These are phyloP conservation scores for Aegilops tauschii DNA, from an alignment of 176 grass and related monocot species.

Conservation along the genomic window DNA sequence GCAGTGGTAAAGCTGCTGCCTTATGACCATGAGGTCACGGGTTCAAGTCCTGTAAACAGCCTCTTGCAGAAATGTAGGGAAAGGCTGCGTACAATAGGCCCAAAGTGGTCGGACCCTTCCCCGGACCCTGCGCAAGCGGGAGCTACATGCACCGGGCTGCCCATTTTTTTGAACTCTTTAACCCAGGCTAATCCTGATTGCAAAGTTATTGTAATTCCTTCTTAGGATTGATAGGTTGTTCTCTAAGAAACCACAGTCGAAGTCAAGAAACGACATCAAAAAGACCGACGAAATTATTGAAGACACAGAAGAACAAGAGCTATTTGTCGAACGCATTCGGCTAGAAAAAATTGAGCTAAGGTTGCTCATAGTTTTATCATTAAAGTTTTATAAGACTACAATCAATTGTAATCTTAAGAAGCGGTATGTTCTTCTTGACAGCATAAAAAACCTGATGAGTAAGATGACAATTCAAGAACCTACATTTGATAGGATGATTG, in stretches of 20 bases:
- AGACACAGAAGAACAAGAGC: conserved; percentile 51
- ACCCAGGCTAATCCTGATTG: conserved; percentile 5
- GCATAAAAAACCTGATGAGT: conserved; percentile 58
- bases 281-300: conserved; percentile 58
- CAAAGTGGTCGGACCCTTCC: too few relatives aligned
- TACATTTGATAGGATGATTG: conserved; percentile 93
- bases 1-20: too few relatives aligned
- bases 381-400: conserved; percentile 7
- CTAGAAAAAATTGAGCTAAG: conserved; percentile 75
- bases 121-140: too few relatives aligned
- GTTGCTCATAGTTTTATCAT: conserved; percentile 21
- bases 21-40: too few relatives aligned
- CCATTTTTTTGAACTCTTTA: background rate
- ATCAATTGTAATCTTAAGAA: background rate
- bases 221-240: conserved; percentile 58
- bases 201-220: background rate
- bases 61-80: too few relatives aligned
- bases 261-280: conserved; percentile 42
- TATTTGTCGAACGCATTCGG: conserved; percentile 65
- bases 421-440: conserved; percentile 35
- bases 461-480: conserved; percentile 95
- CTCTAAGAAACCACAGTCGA: conserved; percentile 36
- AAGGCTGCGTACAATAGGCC: too few relatives aligned
- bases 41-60: too few relatives aligned
- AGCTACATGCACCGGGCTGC: too few relatives aligned